A percentile compares a stretch with the other conserved stretches of the same genome.
phyloP scores from a whole-genome alignment of 345 rosid species.

The Corymbia maculata region DNA sequence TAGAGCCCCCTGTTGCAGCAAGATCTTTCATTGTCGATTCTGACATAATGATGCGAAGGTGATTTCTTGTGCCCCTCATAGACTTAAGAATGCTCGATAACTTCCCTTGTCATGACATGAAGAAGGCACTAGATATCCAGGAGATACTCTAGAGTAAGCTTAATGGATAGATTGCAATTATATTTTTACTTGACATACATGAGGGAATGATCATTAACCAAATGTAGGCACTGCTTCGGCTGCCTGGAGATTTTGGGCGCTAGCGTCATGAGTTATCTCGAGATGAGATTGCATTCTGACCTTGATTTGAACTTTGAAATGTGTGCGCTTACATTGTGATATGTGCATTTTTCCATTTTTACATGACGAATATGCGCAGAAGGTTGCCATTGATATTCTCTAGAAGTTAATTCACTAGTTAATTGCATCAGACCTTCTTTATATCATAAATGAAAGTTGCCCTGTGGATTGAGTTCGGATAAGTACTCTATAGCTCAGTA shows the following conservation, averaged over 20 bases:
- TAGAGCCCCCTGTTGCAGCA: conserved; percentile 76
- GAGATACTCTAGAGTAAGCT: background rate
- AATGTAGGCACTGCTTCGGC: background rate
- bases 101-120: background rate
- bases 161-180: background rate
- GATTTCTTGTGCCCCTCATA: background rate
- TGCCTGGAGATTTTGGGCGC: background rate
- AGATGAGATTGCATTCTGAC: background rate
- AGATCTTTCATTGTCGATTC: conserved; percentile 70
- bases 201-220: background rate
- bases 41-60: conserved; percentile 70
- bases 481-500: background rate
- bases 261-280: background rate
- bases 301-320: background rate
- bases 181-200: background rate
- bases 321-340: background rate
- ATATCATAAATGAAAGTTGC: background rate
- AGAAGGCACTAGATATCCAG: background rate
- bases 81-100: background rate
- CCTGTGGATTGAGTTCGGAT: background rate
- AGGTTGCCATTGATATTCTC: background rate
- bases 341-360: background rate
- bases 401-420: background rate
- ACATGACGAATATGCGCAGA: background rate
- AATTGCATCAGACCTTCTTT: too few relatives aligned